phyloP scores from a whole-genome alignment of 2,329 filamentous ascomycete genomes.

The Botrytis deweyae region DNA sequence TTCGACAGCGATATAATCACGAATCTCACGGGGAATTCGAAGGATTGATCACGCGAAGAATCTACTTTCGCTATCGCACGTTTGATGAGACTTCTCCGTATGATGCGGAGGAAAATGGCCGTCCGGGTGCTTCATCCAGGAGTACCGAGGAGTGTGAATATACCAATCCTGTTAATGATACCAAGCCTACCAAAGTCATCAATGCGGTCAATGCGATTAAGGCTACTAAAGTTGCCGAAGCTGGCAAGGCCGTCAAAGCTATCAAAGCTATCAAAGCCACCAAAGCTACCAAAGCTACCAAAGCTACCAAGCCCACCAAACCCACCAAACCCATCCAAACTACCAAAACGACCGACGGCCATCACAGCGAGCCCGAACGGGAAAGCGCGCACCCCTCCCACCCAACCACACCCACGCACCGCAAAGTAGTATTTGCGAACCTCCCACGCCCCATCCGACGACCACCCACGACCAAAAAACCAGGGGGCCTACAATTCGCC shows the following conservation, averaged over 20 bases:
- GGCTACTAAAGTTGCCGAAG: too few species aligned
- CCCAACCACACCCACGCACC: background rate
- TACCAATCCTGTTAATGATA: background rate
- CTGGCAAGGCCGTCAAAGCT: background rate
- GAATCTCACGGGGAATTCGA: background rate
- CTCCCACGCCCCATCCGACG: background rate
- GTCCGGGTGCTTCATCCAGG: background rate
- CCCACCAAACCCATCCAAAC: background rate
- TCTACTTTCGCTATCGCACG: background rate
- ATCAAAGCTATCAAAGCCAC: background rate
- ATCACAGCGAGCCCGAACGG: background rate
- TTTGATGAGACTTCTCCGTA: background rate
- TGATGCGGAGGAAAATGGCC: background rate
- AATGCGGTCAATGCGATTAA: background rate
- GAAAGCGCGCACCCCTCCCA: background rate
- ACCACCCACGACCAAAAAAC: accelerated
- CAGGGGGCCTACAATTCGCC: accelerated
- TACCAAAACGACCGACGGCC: too few species aligned
- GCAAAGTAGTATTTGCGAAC: background rate
- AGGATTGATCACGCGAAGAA: background rate
- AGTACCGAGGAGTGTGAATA: background rate
- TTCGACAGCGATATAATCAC: background rate
- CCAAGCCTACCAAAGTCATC: background rate
- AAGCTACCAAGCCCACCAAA: background rate
- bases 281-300: background rate